Evolutionary conservation across 1,284 basidiomycete species (phyloP).

Genomic region (Ceratobasidium sp.): DNA sequence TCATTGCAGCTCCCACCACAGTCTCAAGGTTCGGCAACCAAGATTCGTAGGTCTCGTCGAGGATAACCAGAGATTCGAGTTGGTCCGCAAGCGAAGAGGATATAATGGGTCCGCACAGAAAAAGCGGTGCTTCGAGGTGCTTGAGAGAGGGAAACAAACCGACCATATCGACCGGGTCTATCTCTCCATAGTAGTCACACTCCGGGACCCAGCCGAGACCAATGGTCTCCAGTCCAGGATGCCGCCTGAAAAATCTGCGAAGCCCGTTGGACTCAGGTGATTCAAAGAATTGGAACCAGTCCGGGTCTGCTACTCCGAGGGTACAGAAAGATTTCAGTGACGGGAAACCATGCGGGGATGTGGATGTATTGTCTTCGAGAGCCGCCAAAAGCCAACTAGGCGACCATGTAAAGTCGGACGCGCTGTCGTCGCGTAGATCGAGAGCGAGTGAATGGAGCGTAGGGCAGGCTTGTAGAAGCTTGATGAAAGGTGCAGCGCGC

Average conservation of each 20-base stretch:
- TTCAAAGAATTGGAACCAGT: neutral
- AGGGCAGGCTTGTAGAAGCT: neutral
- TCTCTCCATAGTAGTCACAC: neutral
- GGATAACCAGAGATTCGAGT: neutral
- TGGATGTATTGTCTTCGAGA: neutral
- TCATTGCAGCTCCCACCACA: no score
- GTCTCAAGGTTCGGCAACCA: neutral
- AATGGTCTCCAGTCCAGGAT: neutral
- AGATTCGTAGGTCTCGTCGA: neutral
- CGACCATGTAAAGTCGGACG: neutral
- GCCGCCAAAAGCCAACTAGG: neutral
- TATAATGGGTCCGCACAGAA: neutral
- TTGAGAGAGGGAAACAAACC: neutral
- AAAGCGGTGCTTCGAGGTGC: neutral
- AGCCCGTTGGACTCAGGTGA: neutral
- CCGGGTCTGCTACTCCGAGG: neutral
- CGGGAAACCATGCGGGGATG: no score
- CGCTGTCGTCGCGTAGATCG: neutral
- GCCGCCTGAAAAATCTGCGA: neutral
- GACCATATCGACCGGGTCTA: neutral
- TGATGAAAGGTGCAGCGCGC: neutral
- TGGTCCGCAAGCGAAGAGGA: constrained; percentile 1
- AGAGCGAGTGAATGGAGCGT: neutral
- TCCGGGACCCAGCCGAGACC: constrained; percentile 3
- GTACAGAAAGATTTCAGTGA: neutral